These are phyloP conservation scores for Chrysosporium queenslandicum DNA, from an alignment of 2,329 filamentous ascomycete species.

Conservation along the genomic window DNA sequence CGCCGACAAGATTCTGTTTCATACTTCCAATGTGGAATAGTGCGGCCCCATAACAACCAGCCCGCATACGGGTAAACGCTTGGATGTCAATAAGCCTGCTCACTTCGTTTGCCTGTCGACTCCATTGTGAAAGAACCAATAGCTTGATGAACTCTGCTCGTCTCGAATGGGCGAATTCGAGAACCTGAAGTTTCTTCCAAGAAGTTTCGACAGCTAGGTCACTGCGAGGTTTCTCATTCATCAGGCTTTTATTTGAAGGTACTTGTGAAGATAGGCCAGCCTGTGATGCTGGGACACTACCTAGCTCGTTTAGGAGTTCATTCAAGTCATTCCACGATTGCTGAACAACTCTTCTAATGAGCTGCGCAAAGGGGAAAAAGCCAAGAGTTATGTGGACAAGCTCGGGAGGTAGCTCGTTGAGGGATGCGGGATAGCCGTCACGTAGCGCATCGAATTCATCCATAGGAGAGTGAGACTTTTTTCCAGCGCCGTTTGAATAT, in stretches of 20 bases:
- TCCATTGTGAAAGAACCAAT: slow-evolving; percentile 84
- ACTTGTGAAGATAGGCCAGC: slow-evolving; percentile 26
- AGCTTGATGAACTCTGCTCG: slow-evolving; percentile 89
- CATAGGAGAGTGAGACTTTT: background rate
- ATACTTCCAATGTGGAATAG: slow-evolving; percentile 58
- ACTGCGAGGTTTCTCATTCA: slow-evolving; percentile 16
- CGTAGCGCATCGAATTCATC: background rate
- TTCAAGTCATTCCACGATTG: slow-evolving; percentile 69
- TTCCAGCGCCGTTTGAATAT: slow-evolving; percentile 1
- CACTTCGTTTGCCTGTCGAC: slow-evolving; percentile 65
- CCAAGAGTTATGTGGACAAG: slow-evolving; percentile 61
- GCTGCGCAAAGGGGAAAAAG: slow-evolving; percentile 63
- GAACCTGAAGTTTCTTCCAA: slow-evolving; percentile 62
- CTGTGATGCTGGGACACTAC: slow-evolving; percentile 53
- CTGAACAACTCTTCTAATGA: slow-evolving; percentile 72
- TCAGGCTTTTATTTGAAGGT: slow-evolving; percentile 21
- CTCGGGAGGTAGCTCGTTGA: slow-evolving; percentile 38
- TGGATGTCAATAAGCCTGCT: slow-evolving; percentile 82
- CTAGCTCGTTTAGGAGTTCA: slow-evolving; percentile 59
- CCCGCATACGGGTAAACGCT: slow-evolving; percentile 57
- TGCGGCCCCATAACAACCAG: slow-evolving; percentile 50
- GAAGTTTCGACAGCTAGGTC: slow-evolving; percentile 49
- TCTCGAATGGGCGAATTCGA: slow-evolving; percentile 68
- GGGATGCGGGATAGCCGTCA: background rate
- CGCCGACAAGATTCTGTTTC: slow-evolving; percentile 60